Conservation (phyloP, 805 yeast genomes). For the Candida stauntonica region DNA sequence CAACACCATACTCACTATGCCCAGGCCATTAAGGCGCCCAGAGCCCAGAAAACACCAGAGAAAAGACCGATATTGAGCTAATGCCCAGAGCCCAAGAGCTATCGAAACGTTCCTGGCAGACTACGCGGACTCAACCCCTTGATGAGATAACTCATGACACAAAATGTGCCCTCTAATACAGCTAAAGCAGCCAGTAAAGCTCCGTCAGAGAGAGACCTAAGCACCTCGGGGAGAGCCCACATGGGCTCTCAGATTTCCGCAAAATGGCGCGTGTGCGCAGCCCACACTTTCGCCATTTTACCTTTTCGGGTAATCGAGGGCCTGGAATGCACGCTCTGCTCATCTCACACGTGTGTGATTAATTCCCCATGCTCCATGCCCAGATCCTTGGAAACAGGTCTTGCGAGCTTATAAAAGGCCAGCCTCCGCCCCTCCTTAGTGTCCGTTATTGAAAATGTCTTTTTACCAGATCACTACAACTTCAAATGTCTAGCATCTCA, state of each 20-base stretch:
- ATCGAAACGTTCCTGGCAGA: too few relatives aligned
- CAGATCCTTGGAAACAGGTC: not conserved
- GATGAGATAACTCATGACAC: too few relatives aligned
- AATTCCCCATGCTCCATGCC: not conserved
- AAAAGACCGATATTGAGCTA: too few relatives aligned
- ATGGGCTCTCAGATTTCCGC: not conserved
- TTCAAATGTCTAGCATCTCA: constrained; percentile 7
- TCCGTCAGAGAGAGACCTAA: too few relatives aligned
- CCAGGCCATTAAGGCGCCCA: not conserved
- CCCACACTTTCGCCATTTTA: not conserved
- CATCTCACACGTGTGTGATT: constrained; percentile 6
- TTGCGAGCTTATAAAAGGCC: constrained; percentile 1
- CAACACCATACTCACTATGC: not conserved
- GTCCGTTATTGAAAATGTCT: not conserved
- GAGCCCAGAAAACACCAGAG: not conserved
- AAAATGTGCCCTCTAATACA: too few relatives aligned
- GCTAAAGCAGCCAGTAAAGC: not conserved
- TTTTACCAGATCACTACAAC: not conserved
- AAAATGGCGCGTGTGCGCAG: not conserved
- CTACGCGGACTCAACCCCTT: too few relatives aligned
- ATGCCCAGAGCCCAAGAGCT: too few relatives aligned
- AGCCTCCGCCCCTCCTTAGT: not conserved
- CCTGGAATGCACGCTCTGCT: not conserved
- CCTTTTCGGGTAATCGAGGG: not conserved
- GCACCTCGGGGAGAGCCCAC: too few relatives aligned